Base-by-base conservation (phyloP, 2,329 filamentous ascomycete genomes). In the Rhexocercosporidium sp. region DNA sequence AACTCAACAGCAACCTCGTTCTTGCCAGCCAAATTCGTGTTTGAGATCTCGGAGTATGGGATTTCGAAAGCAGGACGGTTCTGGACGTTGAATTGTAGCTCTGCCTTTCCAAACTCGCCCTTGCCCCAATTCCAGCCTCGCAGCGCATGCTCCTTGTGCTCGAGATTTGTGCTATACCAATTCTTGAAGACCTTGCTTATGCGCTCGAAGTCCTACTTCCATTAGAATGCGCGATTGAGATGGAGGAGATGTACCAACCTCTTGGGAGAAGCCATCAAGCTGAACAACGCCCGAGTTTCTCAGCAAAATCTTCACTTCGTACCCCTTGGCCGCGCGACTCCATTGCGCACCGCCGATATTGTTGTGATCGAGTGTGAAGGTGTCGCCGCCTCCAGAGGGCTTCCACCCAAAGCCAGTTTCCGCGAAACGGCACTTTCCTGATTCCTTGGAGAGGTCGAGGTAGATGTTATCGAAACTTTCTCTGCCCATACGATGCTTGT, bases 41-140 rank as follows among this genome's bases (percentile, higher is more conserved):
- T 99, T 66, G 92, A 94, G 74, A 99, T 96, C 79, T 99, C 96
- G 56, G 94, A 92, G 82, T 98, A 99, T 14, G 96, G 94, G 5
- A 99, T 90, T 80, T 98, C 96, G 79, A 99, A 99, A 5, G 95
- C 93, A 3, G 96, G 96, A 75, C 94, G 90, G 80, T 97, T 99
- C 78, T 97, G 94, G 44, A 99, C 96, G 79, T 94, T 98, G 85
- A 99, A 99, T 34, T 92, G 88, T 65, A 99, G 88, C 82, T 99
- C 96, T 64, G 94, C 91, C 81, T 98, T 97, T 69, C 92, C 91
- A 78, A 99, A 97, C 76, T 99, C 96, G 71, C 93, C 93, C 82
- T 98, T 99, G 76, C 96, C 96, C 96, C 96, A 99, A 79, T 99
- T 99, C 96, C 96, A 99, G 65, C 96, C 96, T 74, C 96, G 90